These are phyloP conservation scores for Ustilago cynodontis DNA, from an alignment of 1,284 basidiomycete species.

Conservation along the genomic window DNA sequence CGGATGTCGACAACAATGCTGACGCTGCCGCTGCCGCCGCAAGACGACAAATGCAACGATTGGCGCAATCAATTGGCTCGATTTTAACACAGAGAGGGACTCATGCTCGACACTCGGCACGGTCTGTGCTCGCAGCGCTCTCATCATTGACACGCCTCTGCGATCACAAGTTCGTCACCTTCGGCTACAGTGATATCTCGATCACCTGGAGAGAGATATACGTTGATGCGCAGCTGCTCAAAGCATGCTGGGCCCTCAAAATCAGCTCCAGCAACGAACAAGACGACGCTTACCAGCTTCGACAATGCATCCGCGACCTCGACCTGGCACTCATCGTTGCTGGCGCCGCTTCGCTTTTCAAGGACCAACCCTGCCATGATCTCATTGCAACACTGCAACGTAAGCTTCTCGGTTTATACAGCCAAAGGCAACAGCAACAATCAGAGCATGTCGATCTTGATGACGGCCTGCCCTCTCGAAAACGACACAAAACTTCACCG, in stretches of 20 bases:
- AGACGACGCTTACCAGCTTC: neutral
- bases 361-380: slow-evolving; percentile 32
- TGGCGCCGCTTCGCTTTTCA: slow-evolving; percentile 72
- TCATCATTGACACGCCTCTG: slow-evolving; percentile 69
- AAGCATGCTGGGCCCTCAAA: slow-evolving; percentile 26
- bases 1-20: neutral
- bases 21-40: slow-evolving; percentile 9
- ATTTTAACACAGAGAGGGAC: neutral
- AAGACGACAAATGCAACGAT: neutral
- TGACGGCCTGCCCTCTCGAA: neutral
- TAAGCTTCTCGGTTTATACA: neutral
- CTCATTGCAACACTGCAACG: slow-evolving; percentile 70
- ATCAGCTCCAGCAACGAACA: neutral
- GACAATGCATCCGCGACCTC: slow-evolving; percentile 73
- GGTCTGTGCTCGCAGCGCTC: slow-evolving; percentile 9
- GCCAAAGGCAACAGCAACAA: neutral
- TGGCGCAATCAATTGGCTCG: neutral
- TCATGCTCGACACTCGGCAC: too few species aligned
- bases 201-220: slow-evolving; percentile 71
- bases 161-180: slow-evolving; percentile 70
- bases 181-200: slow-evolving; percentile 71
- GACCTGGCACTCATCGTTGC: slow-evolving; percentile 87
- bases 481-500: slow-evolving; percentile 4
- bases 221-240: slow-evolving; percentile 68
- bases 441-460: neutral